Evolutionary conservation across 257 asterid species (phyloP).

Genomic region (Nemophila menziesii): DNA sequence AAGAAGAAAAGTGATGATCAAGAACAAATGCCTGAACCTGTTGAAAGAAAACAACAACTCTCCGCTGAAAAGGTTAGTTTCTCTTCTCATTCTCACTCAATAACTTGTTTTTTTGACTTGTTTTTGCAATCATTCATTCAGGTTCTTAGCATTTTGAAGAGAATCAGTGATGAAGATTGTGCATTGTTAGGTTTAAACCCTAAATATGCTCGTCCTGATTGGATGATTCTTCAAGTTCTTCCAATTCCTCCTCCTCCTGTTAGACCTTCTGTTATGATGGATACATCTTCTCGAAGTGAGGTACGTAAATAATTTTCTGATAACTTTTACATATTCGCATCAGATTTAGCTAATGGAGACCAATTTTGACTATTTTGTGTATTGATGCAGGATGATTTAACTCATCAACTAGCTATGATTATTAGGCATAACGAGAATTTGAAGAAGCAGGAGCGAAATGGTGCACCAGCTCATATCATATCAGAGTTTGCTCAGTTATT

Average conservation of each 20-base stretch:
- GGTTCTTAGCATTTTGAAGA: conserved; percentile 88
- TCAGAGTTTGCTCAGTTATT: conserved; percentile 94
- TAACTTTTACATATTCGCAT: no score
- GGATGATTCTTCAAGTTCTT: conserved; percentile 99
- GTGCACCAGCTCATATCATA: conserved; percentile 97
- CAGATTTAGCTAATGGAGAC: not conserved
- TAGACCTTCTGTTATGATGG: conserved; percentile 99
- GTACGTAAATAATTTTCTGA: conserved; percentile 23
- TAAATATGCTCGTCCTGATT: conserved; percentile 93
- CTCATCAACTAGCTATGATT: conserved; percentile 98
- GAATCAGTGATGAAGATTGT: conserved; percentile 92
- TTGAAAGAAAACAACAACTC: conserved; percentile 76
- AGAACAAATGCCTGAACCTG: conserved; percentile 95
- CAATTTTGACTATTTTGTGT: conserved; percentile 15
- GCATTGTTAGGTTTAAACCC: conserved; percentile 69
- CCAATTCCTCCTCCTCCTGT: conserved; percentile 99
- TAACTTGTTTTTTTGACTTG: not conserved
- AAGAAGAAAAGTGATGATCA: conserved; percentile 81
- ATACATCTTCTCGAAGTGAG: conserved; percentile 98
- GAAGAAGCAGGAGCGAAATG: conserved; percentile 94
- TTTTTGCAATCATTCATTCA: conserved; percentile 5
- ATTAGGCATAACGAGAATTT: conserved; percentile 92
- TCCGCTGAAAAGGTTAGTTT: conserved; percentile 74
- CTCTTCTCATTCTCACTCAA: not conserved
- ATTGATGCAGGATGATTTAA: conserved; percentile 82